These are phyloP conservation scores for Ascochyta pisi DNA, from an alignment of 2,329 filamentous ascomycete species.

Conservation along the genomic window DNA sequence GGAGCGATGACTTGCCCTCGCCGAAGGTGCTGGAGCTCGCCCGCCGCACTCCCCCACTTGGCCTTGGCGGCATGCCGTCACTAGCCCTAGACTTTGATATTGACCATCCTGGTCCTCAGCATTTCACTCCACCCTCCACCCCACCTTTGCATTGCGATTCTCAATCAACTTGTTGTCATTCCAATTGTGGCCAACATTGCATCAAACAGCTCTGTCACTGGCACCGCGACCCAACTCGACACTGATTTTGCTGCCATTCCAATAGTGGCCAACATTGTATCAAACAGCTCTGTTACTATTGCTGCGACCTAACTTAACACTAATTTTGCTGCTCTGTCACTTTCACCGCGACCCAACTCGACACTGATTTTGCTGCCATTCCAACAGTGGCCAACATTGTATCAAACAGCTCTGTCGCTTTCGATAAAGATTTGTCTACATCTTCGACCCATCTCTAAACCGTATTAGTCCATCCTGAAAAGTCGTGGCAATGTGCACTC, in stretches of 20 bases:
- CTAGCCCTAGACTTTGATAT: background rate
- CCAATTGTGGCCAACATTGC: no score
- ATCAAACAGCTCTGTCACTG: no score
- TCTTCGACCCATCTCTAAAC: conserved; percentile 18
- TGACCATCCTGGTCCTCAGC: background rate
- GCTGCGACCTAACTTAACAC: no score
- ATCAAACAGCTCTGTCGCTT: no score
- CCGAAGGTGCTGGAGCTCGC: conserved; percentile 33
- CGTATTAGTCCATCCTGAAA: conserved; percentile 44
- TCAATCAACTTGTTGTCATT: no score
- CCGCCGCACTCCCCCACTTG: conserved; percentile 17
- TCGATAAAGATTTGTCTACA: background rate
- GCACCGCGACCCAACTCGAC: background rate
- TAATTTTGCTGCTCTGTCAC: no score
- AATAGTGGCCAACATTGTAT: no score
- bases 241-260: no score
- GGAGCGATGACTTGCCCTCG: conserved; percentile 19
- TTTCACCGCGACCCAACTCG: background rate
- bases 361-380: background rate
- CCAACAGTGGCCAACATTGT: no score
- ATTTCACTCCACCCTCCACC: no score
- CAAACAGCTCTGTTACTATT: no score
- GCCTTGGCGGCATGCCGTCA: conserved; percentile 1
- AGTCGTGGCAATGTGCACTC: conserved; percentile 42
- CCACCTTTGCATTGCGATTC: no score